These are phyloP conservation scores for Rhododendron henanense DNA, from an alignment of 148 eudicot genomes.

Conservation along the genomic window DNA sequence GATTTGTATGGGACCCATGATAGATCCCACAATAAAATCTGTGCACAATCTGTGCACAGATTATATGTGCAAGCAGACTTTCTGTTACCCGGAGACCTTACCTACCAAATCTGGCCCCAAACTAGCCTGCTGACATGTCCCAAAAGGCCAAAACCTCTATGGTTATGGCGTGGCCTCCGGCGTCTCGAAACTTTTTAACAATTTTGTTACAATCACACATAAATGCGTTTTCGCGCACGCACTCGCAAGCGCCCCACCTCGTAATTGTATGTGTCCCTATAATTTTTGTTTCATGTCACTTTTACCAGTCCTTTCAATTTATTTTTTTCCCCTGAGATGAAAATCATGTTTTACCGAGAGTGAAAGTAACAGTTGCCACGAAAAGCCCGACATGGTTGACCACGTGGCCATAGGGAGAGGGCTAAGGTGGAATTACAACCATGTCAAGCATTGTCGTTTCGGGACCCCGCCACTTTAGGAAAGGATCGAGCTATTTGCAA, in stretches of 20 bases:
- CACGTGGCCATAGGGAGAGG: not conserved
- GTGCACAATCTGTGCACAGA: too few species aligned
- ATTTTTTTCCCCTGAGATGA: not conserved
- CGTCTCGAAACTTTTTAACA: not conserved
- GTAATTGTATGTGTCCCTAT: too few species aligned
- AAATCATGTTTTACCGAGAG: not conserved
- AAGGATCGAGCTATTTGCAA: too few species aligned
- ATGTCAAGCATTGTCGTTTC: not conserved
- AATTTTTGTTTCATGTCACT: not conserved
- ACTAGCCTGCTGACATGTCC: not conserved
- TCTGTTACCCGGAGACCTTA: not conserved
- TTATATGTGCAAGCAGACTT: too few species aligned
- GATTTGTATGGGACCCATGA: too few species aligned
- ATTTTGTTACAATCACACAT: too few species aligned
- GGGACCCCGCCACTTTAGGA: conserved; percentile 4
- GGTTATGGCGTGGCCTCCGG: not conserved
- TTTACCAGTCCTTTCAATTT: not conserved
- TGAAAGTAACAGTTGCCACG: not conserved
- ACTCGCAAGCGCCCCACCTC: too few species aligned
- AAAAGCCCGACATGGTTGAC: not conserved
- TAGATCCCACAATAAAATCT: too few species aligned
- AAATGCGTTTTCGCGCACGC: too few species aligned
- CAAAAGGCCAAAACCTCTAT: too few species aligned
- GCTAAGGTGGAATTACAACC: conserved; percentile 8
- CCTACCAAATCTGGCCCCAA: not conserved